Evolutionary conservation across 257 asterid species (phyloP).

Genomic region (Jacaranda copaia): DNA sequence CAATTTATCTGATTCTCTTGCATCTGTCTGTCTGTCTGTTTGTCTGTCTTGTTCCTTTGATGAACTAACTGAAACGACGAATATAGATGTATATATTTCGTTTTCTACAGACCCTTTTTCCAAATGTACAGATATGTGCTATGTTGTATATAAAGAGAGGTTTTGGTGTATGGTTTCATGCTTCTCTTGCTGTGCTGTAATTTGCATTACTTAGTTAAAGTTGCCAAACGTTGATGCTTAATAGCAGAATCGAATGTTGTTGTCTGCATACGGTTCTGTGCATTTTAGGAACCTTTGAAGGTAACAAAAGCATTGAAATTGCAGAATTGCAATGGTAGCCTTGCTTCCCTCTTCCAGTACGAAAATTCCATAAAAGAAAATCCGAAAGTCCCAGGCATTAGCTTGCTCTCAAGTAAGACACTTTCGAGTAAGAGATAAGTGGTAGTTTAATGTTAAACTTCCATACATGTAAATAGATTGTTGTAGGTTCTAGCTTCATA

Average conservation of each 20-base stretch:
- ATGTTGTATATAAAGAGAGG: conserved; percentile 22
- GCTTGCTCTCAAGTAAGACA: too few relatives aligned
- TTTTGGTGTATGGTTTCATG: neutral
- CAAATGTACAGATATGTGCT: conserved; percentile 19
- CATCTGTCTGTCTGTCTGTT: neutral
- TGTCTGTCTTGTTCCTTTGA: neutral
- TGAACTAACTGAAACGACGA: conserved; percentile 2
- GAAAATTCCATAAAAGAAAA: too few relatives aligned
- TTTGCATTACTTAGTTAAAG: neutral
- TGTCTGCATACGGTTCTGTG: neutral
- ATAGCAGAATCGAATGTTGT: neutral
- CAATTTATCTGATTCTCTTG: neutral
- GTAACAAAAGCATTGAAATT: too few relatives aligned
- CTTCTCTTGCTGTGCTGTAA: neutral
- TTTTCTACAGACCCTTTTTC: neutral
- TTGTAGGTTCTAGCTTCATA: too few relatives aligned
- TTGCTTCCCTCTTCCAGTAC: too few relatives aligned
- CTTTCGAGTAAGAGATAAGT: too few relatives aligned
- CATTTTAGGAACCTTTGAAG: neutral
- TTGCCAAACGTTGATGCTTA: neutral
- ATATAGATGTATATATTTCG: conserved; percentile 23
- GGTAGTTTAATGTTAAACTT: too few relatives aligned
- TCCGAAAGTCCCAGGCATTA: too few relatives aligned
- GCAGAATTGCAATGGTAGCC: too few relatives aligned
- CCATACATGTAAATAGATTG: too few relatives aligned